A percentile compares a stretch with the other conserved stretches of the same genome.
phyloP scores from a whole-genome alignment of 257 asterid species.

The Solanum boliviense region DNA sequence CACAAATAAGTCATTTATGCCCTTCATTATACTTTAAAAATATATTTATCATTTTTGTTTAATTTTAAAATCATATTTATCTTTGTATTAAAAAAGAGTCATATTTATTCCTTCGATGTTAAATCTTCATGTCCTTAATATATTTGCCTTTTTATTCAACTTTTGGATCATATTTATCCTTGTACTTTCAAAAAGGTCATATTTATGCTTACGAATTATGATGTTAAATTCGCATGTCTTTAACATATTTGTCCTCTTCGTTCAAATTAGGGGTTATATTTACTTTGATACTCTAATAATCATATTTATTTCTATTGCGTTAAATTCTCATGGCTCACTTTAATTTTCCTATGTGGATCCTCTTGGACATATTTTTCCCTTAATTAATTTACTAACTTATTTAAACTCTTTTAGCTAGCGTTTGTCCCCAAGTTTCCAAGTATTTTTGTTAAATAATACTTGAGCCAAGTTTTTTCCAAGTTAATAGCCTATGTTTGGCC shows the following conservation, averaged over 20 bases:
- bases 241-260: background rate
- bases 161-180: background rate
- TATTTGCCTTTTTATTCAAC: too few species aligned
- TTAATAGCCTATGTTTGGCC: too few species aligned
- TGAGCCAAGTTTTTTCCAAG: too few species aligned
- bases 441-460: too few species aligned
- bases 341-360: background rate
- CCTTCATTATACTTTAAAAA: too few species aligned
- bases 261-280: background rate
- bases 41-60: too few species aligned
- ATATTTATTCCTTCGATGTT: background rate
- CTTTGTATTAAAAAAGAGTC: background rate
- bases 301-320: background rate
- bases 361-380: too few species aligned
- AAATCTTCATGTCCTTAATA: background rate
- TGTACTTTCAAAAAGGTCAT: background rate
- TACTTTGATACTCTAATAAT: background rate
- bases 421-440: background rate
- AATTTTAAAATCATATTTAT: background rate
- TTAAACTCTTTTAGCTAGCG: background rate
- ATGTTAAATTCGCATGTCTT: background rate
- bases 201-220: background rate
- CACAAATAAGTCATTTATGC: too few species aligned
- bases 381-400: background rate
- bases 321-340: background rate